Evolutionary conservation across 176 grass and related monocot species (phyloP).

Genomic region (Pontederia paniculata): DNA sequence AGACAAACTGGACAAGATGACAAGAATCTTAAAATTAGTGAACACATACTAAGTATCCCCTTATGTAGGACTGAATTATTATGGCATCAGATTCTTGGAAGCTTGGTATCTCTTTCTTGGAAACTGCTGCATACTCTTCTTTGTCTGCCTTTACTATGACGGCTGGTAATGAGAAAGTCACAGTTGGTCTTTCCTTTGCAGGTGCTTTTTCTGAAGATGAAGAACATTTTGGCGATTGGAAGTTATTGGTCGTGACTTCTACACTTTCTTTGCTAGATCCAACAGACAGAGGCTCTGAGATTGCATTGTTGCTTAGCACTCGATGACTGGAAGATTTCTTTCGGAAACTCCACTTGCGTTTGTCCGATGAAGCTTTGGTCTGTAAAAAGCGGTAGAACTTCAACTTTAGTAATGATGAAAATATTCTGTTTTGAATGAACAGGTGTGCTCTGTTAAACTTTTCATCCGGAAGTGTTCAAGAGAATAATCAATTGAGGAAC

Average conservation of each 20-base stretch:
- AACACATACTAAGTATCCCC: constrained; percentile 48
- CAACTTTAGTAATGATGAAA: not conserved
- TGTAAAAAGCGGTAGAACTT: constrained; percentile 23
- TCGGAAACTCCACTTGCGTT: constrained; percentile 90
- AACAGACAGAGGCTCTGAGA: constrained; percentile 57
- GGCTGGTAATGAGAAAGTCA: constrained; percentile 15
- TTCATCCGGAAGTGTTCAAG: too few relatives aligned
- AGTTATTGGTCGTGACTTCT: constrained; percentile 36
- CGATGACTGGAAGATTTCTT: constrained; percentile 90
- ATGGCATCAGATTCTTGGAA: constrained; percentile 31
- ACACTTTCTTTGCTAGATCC: constrained; percentile 71
- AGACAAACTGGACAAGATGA: constrained; percentile 11
- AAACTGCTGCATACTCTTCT: constrained; percentile 21
- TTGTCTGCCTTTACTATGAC: constrained; percentile 34
- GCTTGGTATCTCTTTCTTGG: constrained; percentile 24
- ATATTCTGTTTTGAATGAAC: not conserved
- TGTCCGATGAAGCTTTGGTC: constrained; percentile 78
- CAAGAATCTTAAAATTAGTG: constrained; percentile 11
- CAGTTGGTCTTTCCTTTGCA: constrained; percentile 31
- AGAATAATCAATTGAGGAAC: too few relatives aligned
- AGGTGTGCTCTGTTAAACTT: too few relatives aligned
- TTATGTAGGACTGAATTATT: constrained; percentile 57
- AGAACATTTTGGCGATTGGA: constrained; percentile 57
- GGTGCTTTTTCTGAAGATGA: constrained; percentile 61
- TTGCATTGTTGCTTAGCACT: constrained; percentile 69